These are phyloP conservation scores for Cyberlindnera galapagoensis DNA, from an alignment of 805 yeast species.

Conservation along the genomic window DNA sequence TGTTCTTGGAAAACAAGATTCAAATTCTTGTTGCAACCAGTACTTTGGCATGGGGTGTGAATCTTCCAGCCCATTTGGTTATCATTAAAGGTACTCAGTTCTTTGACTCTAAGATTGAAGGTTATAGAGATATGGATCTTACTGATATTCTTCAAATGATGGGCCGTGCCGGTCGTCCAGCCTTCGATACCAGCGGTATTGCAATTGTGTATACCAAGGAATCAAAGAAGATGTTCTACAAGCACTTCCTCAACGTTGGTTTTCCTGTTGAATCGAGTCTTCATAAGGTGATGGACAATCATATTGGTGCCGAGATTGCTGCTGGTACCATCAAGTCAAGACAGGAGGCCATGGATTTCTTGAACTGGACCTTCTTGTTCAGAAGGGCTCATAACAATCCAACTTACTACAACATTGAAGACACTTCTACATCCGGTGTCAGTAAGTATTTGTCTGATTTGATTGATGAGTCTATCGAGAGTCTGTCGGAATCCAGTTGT, in stretches of 20 bases:
- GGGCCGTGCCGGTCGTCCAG: conserved; percentile 99
- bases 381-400: conserved; percentile 94
- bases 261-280: conserved; percentile 92
- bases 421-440: conserved; percentile 74
- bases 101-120: conserved; percentile 91
- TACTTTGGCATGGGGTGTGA: conserved; percentile 98
- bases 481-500: conserved; percentile 69
- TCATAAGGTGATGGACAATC: conserved; percentile 75
- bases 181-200: conserved; percentile 85
- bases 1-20: conserved; percentile 80
- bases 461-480: conserved; percentile 62
- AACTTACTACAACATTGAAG: conserved; percentile 78
- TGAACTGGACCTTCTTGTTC: conserved; percentile 89
- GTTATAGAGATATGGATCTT: conserved; percentile 85
- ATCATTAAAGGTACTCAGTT: conserved; percentile 95
- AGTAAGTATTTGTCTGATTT: conserved; percentile 63
- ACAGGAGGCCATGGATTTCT: conserved; percentile 92
- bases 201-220: conserved; percentile 84
- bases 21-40: conserved; percentile 92
- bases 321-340: conserved; percentile 91
- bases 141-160: conserved; percentile 96
- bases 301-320: conserved; percentile 93
- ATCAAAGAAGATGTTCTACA: conserved; percentile 79
- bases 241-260: conserved; percentile 83
- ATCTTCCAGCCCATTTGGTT: conserved; percentile 95